Evolutionary conservation across 176 grass and related monocot species (phyloP), one percentile per base, ranked within the genome.

Genomic region (Raddia distichophylla): DNA sequence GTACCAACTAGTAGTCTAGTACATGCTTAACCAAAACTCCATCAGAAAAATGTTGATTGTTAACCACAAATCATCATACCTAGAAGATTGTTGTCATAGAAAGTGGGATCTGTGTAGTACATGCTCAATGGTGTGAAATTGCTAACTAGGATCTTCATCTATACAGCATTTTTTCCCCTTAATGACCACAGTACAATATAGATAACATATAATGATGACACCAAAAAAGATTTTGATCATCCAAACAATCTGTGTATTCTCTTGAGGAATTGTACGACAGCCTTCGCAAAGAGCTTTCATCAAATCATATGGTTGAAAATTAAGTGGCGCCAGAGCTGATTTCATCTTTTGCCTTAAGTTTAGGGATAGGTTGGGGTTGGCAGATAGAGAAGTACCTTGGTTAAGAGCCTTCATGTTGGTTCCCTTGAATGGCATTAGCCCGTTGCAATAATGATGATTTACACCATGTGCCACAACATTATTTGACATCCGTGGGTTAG

Each of bases 351-450:
- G 1, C n/a, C 8, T 4, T 46, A 71, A 35, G 57, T 10, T 81
- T 16, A 44, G 65, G 32, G 5, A 64, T 64, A 51, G 20, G 56
- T 70, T 40, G 37, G 37, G 37, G 37, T 40, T 69, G 14, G 22
- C 0, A 33, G 60, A 48, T 45, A 77, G 18, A 55, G 50, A 82
- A 58, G 22, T 83, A 98, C 95, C 95, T 91, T 92, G 87, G 90
- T 92, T 87, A 65, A 80, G 86, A 85, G 89, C 81, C 60, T 92
- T 89, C 15, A 56, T 72, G 81, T 47, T 74, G 52, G 66, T 84
- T 82, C 80, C 85, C 80, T 93, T 92, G 69, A 79, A 83, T 73
- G 76, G 71, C 63, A 77, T 88, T 80, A 91, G 84, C 48, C 87
- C 81, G 45, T 91, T 78, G 65, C 91, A 84, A 69, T 79, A 76